Conservation (phyloP, 192 early-diverging fungal species). For the Coemansia sp. region DNA sequence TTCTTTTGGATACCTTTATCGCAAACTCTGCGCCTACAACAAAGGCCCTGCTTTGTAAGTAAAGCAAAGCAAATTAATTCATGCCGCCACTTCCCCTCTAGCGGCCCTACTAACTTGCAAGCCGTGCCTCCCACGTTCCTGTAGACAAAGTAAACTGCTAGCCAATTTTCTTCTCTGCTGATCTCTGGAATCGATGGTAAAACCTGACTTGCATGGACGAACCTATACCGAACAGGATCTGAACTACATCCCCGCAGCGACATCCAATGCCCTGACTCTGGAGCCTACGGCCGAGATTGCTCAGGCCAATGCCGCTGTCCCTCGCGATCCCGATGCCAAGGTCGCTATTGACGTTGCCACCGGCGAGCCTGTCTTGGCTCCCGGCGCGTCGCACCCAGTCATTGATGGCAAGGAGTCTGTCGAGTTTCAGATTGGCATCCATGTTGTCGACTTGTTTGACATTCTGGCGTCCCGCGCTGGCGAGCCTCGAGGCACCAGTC, state of each 20-base stretch:
- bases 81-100: not conserved
- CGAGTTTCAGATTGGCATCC: slow-evolving; percentile 63
- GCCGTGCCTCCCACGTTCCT: not conserved
- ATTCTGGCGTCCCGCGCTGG: slow-evolving; percentile 46
- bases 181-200: slow-evolving; percentile 39
- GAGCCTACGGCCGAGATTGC: not conserved
- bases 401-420: slow-evolving; percentile 65
- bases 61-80: not conserved
- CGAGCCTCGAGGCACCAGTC: slow-evolving; percentile 8
- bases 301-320: not conserved
- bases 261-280: not conserved
- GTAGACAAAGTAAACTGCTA: not conserved
- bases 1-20: not conserved
- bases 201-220: slow-evolving; percentile 39
- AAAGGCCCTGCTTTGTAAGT: not conserved
- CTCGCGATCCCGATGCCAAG: not conserved
- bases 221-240: slow-evolving; percentile 47
- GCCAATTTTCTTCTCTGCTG: not conserved
- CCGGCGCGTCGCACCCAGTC: slow-evolving; percentile 13
- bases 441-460: slow-evolving; percentile 83
- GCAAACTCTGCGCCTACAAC: not conserved
- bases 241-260: slow-evolving; percentile 11
- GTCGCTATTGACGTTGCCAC: not conserved
- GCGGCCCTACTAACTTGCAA: not conserved
- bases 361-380: slow-evolving; percentile 17